Percentiles rank a stretch among this genome's conserved stretches.
These are phyloP conservation scores for Paramecium primaurelia DNA, from an alignment of 73 alveolate species.

Conservation along the genomic window DNA sequence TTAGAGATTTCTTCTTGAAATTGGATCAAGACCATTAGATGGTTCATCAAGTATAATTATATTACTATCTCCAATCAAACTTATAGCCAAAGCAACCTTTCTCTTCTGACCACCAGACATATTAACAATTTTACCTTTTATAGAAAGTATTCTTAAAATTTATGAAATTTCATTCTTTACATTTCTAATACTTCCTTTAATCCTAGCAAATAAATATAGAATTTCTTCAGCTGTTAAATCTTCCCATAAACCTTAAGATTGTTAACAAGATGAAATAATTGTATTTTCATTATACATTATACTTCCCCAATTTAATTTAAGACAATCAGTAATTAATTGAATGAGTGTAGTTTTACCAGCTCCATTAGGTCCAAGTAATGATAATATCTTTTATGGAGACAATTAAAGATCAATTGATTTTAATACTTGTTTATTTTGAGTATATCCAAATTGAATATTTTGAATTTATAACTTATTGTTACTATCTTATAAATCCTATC, in stretches of 20 bases:
- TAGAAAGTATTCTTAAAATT: not conserved
- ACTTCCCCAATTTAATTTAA: not conserved
- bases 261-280: not conserved
- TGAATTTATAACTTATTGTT: not conserved
- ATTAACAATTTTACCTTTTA: not conserved
- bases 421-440: not conserved
- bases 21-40: conserved; percentile 79
- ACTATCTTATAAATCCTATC: not conserved
- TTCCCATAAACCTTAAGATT: conserved; percentile 34
- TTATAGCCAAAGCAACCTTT: conserved; percentile 77
- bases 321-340: conserved; percentile 19
- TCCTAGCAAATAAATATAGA: not conserved
- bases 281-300: not conserved
- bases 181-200: not conserved
- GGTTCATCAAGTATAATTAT: conserved; percentile 81
- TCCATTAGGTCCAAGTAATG: conserved; percentile 27
- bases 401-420: not conserved
- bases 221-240: conserved; percentile 12
- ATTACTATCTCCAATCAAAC: conserved; percentile 71
- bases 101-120: conserved; percentile 84
- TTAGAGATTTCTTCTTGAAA: conserved; percentile 83
- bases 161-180: not conserved
- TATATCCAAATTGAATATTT: not conserved
- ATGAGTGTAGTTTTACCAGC: conserved; percentile 40
- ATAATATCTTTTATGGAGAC: not conserved